Evolutionary conservation across 441 rosid genomes (phyloP), one percentile per base, ranked within the genome.

Genomic region (Corymbia citriodora): DNA sequence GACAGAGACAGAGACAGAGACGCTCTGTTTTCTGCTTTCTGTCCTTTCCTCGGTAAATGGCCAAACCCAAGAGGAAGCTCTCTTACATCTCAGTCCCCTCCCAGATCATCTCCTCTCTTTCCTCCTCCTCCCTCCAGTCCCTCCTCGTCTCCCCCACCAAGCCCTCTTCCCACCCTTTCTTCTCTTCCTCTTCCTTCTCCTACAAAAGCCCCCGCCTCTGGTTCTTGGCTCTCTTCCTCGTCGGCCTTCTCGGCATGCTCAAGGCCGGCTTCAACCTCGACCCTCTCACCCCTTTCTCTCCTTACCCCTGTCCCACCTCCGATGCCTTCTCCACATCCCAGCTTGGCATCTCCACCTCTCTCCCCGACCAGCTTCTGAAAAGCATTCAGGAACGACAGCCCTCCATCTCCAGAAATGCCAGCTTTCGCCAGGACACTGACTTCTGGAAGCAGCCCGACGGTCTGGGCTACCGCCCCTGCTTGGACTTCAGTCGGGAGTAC

Each of bases 371-470:
- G 90, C 90, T 36, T 91, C 25, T 79, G 85, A 79, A 45, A 2
- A 79, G 52, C 52, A 79, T 79, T 79, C 10, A 79, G 52, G 85
- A 79, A 23, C 53, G 4, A 45, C 53, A 8, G n/a, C 85, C 85
- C 25, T 79, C 85, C 85, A 8, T 79, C 50, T 79, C 85, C 85
- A 79, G n/a, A 79, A 45, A 45, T 7, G 29, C n/a, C 52, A 91
- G 88, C 65, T 59, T 25, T 59, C 65, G 0, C 25, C 90, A 53
- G 87, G 93, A 89, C 36, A 89, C 90, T 70, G 97, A 94, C 93
- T 96, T 98, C 89, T 98, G 99, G 99, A 94, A 94, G 93, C 99
- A 97, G 90, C 99, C 99, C 33, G 97, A 96, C 88, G 99, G 99
- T 31, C 91, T 97, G 94, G 97, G 99, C 12, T 98, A 96, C 92